Percentiles rank a stretch among this genome's conserved stretches.
Evolutionary conservation across 208 protist genomes (phyloP).

Genomic region (Acanthamoeba triangularis): DNA sequence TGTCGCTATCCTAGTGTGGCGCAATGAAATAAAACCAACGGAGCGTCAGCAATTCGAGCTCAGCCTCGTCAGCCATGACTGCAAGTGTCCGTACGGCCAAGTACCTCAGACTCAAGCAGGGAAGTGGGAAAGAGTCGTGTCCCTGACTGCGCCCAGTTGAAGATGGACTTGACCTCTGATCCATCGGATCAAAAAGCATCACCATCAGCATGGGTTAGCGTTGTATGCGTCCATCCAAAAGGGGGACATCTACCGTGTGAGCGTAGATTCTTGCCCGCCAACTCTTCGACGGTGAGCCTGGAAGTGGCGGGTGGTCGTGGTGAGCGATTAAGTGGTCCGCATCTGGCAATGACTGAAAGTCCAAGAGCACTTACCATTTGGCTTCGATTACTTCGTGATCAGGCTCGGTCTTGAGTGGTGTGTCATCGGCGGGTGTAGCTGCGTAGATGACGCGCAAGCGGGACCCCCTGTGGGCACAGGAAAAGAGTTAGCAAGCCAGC

Average conservation of each 20-base stretch:
- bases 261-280: neutral
- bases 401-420: constrained; percentile 46
- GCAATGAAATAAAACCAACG: too few relatives aligned
- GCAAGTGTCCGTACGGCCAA: neutral
- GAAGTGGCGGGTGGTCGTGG: too few relatives aligned
- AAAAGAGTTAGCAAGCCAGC: too few relatives aligned
- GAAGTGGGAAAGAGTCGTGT: constrained; percentile 9
- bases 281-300: neutral
- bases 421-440: neutral
- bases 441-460: constrained; percentile 59
- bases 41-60: neutral
- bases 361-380: neutral
- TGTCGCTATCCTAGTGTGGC: neutral
- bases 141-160: constrained; percentile 35
- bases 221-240: neutral
- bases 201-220: neutral
- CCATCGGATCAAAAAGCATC: neutral
- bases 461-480: too few relatives aligned
- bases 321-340: too few relatives aligned
- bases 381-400: constrained; percentile 59
- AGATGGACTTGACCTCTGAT: constrained; percentile 55
- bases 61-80: neutral
- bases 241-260: neutral
- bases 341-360: too few relatives aligned
- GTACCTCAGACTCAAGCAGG: constrained; percentile 31